Conservation (phyloP, 2,329 filamentous ascomycete species). For the Colletotrichum tofieldiae region DNA sequence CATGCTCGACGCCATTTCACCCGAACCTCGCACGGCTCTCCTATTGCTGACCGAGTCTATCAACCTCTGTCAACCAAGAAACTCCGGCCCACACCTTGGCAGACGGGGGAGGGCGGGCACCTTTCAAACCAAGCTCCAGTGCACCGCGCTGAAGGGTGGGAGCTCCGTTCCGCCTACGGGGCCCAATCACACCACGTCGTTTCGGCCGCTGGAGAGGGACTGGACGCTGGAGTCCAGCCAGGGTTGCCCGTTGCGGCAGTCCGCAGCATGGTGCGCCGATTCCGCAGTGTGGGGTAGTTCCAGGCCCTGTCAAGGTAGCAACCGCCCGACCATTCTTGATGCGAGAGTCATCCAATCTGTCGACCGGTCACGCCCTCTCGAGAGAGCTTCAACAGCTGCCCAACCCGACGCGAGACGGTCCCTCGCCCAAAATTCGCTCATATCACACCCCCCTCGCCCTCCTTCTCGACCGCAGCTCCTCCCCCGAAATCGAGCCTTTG, state of each 20-base stretch:
- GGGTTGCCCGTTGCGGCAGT: constrained; percentile 41
- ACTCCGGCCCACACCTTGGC: constrained; percentile 16
- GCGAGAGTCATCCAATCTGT: constrained; percentile 43
- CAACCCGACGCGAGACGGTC: constrained; percentile 13
- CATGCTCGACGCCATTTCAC: background rate
- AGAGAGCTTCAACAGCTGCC: constrained; percentile 42
- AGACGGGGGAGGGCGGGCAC: constrained; percentile 6
- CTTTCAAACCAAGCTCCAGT: constrained; percentile 18
- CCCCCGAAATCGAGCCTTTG: too few relatives aligned
- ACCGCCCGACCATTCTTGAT: constrained; percentile 31
- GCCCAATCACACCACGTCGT: constrained; percentile 17
- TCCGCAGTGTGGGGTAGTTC: constrained; percentile 43
- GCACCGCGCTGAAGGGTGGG: constrained; percentile 18
- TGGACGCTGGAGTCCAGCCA: constrained; percentile 13
- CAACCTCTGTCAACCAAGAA: constrained; percentile 13
- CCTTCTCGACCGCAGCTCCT: background rate
- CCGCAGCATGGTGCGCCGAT: constrained; percentile 42
- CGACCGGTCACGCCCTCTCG: constrained; percentile 24
- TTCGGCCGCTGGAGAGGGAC: constrained; percentile 14
- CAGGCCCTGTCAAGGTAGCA: constrained; percentile 41
- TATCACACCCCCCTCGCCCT: constrained; percentile 7
- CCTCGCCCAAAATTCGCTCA: constrained; percentile 33
- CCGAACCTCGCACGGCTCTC: background rate
- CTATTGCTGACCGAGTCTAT: constrained; percentile 12
- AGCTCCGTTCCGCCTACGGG: background rate